These are phyloP conservation scores for Leccinum boreale DNA, from an alignment of 768 basidiomycete genomes.

Conservation along the genomic window DNA sequence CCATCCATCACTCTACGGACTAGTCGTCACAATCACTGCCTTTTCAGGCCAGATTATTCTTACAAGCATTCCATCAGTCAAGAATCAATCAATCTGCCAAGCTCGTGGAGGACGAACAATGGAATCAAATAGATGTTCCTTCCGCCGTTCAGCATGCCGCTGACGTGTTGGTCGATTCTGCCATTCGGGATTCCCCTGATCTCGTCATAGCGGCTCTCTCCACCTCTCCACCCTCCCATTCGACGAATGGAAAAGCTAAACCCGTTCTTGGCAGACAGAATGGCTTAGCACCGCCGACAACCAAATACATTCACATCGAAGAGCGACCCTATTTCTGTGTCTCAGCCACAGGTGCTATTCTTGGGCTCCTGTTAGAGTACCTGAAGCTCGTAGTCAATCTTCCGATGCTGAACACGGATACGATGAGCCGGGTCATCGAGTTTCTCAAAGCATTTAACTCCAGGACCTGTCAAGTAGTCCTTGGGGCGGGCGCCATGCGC, in stretches of 20 bases:
- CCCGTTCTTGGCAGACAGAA: conserved; percentile 21
- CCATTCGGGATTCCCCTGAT: conserved; percentile 77
- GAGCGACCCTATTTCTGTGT: conserved; percentile 85
- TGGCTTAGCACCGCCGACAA: conserved; percentile 26
- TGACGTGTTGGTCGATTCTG: conserved; percentile 73
- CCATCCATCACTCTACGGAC: background rate
- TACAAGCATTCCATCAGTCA: conserved; percentile 81
- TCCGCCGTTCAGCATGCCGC: conserved; percentile 63
- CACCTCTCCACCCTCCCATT: background rate
- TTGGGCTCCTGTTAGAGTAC: conserved; percentile 78
- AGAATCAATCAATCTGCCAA: conserved; percentile 80
- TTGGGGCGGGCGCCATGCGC: conserved; percentile 98
- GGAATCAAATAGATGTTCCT: conserved; percentile 76
- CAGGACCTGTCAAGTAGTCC: conserved; percentile 94
- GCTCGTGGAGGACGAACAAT: conserved; percentile 93
- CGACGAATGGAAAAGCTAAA: conserved; percentile 9
- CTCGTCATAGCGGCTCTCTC: conserved; percentile 39
- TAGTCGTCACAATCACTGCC: conserved; percentile 1
- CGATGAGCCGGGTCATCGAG: conserved; percentile 93
- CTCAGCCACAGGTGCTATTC: conserved; percentile 73
- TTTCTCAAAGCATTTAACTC: conserved; percentile 98
- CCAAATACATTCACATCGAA: conserved; percentile 75
- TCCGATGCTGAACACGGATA: conserved; percentile 85
- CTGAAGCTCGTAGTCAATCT: conserved; percentile 85
- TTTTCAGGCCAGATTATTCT: conserved; percentile 76